phyloP scores from a whole-genome alignment of 192 early-diverging fungal genomes.

The Pilobolus umbonatus region DNA sequence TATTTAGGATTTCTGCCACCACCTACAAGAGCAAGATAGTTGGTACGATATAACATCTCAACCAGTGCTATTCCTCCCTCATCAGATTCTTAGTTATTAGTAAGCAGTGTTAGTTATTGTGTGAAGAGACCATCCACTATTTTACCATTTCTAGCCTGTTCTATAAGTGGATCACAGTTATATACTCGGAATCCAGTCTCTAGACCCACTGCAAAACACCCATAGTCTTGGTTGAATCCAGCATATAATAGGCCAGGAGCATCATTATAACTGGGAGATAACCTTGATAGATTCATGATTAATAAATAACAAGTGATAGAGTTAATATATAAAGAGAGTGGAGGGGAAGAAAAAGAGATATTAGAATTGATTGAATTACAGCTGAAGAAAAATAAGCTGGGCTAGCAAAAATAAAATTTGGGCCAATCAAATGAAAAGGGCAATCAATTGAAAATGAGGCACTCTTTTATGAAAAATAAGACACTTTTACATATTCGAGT shows the following conservation, averaged over 20 bases:
- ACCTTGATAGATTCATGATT: constrained; percentile 36
- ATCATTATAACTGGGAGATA: constrained; percentile 41
- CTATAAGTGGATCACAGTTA: constrained; percentile 78
- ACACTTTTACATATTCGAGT: no score
- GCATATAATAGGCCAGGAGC: constrained; percentile 68
- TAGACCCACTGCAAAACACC: constrained; percentile 78
- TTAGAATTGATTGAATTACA: no score
- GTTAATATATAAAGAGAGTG: neutral
- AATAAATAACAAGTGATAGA: neutral
- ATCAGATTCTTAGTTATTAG: constrained; percentile 54
- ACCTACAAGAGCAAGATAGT: constrained; percentile 83
- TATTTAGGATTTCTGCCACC: constrained; percentile 80
- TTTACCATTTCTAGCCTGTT: constrained; percentile 70
- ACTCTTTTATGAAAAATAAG: no score
- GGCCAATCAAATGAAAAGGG: no score
- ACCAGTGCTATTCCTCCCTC: constrained; percentile 81
- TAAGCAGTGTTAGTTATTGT: neutral
- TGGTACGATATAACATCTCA: constrained; percentile 81
- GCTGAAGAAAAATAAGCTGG: no score
- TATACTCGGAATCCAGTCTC: constrained; percentile 81
- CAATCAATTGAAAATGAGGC: no score
- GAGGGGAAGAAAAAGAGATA: no score
- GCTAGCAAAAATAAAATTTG: no score
- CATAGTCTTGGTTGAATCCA: constrained; percentile 80
- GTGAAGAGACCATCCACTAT: neutral